A percentile compares a stretch with the other conserved stretches of the same genome.
Evolutionary conservation across 2,329 filamentous ascomycete species (phyloP).

Genomic region (Pseudocercospora pini-densiflorae): DNA sequence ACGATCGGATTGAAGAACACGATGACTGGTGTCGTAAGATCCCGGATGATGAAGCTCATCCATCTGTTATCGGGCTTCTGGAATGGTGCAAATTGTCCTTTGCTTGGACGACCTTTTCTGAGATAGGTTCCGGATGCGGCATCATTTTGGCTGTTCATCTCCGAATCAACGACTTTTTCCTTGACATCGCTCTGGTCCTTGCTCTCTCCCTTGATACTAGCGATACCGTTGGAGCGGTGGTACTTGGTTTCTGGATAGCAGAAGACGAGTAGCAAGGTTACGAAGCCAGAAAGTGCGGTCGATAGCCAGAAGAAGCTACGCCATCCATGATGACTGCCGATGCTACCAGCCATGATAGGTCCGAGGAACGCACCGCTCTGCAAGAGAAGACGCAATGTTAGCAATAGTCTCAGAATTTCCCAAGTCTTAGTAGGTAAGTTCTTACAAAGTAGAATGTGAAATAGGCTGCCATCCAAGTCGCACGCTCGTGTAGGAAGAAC

Average conservation of each 20-base stretch:
- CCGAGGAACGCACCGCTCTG: conserved; percentile 48
- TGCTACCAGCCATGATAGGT: conserved; percentile 50
- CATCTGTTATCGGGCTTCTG: conserved; percentile 45
- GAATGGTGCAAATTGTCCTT: conserved; percentile 45
- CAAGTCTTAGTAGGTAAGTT: too few relatives aligned
- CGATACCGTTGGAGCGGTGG: conserved; percentile 34
- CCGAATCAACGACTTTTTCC: conserved; percentile 35
- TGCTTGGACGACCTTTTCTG: conserved; percentile 45
- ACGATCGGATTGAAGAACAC: conserved; percentile 54
- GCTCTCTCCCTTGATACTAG: not conserved
- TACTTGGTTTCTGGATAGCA: conserved; percentile 51
- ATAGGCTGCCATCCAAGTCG: conserved; percentile 30
- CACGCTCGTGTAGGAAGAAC: conserved; percentile 50
- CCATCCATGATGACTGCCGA: conserved; percentile 49
- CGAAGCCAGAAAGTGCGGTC: conserved; percentile 45
- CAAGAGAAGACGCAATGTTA: not conserved
- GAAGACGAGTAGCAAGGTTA: conserved; percentile 46
- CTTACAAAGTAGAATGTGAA: conserved; percentile 43
- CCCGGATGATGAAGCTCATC: conserved; percentile 48
- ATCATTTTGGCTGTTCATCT: conserved; percentile 33
- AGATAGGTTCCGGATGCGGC: conserved; percentile 27
- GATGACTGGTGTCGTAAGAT: conserved; percentile 46
- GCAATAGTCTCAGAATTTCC: not conserved
- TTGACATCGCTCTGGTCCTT: conserved; percentile 33
- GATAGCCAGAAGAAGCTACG: conserved; percentile 54